These are phyloP conservation scores for Helichrysum umbraculigerum DNA, from an alignment of 129 eudicot genomes.

Conservation along the genomic window DNA sequence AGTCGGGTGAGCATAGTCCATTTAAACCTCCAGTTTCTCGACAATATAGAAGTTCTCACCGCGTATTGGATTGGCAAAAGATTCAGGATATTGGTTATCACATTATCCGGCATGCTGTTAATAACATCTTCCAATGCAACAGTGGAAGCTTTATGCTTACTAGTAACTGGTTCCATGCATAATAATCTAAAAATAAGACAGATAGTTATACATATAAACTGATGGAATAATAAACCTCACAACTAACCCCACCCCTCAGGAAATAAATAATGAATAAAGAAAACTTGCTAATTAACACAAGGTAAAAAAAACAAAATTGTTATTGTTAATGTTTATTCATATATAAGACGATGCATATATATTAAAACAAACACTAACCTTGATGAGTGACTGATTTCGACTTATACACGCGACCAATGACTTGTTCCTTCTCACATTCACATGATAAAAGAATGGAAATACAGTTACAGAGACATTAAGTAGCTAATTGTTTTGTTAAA, in stretches of 20 bases:
- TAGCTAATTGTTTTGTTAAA: too few species aligned
- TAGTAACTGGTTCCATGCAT: neutral
- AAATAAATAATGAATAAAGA: too few species aligned
- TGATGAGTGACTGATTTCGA: too few species aligned
- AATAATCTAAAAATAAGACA: neutral
- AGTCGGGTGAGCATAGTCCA: neutral
- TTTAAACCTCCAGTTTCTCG: neutral
- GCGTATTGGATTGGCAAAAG: slow-evolving; percentile 3
- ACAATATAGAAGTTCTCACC: neutral
- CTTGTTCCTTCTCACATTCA: too few species aligned
- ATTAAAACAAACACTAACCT: too few species aligned
- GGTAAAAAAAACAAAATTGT: too few species aligned
- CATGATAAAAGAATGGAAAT: too few species aligned
- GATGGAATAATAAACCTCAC: neutral
- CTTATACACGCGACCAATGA: too few species aligned
- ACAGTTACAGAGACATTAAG: too few species aligned
- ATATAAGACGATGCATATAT: too few species aligned
- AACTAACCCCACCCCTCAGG: neutral
- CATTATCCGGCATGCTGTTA: neutral
- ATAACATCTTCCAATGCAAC: neutral
- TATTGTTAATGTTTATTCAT: too few species aligned
- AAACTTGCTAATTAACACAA: too few species aligned
- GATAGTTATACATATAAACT: neutral
- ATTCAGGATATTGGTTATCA: neutral
- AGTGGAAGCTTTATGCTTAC: neutral